Evolutionary conservation across 495 filamentous ascomycete species (phyloP).

Genomic region (Gamarada debralockiae): DNA sequence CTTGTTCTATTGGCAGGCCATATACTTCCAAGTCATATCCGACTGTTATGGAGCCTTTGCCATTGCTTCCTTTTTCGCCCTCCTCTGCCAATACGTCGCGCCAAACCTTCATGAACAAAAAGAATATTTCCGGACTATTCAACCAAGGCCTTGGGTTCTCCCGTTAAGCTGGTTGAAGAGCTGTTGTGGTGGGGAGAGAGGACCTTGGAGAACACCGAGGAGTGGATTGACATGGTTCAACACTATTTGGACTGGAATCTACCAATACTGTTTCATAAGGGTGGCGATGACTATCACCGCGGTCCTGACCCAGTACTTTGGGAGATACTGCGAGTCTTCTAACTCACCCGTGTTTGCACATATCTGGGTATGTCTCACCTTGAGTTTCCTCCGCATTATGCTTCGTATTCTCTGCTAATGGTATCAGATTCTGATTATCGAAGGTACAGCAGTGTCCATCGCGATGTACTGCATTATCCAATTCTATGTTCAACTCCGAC

Average conservation of each 20-base stretch:
- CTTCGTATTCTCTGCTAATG: conserved; percentile 11
- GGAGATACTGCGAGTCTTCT: conserved; percentile 74
- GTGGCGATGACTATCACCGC: conserved; percentile 78
- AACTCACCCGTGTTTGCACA: conserved; percentile 75
- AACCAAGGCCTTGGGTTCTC: conserved; percentile 70
- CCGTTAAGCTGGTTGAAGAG: conserved; percentile 67
- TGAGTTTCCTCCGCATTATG: background rate
- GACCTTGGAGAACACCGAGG: conserved; percentile 66
- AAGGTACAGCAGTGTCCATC: conserved; percentile 69
- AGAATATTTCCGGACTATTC: conserved; percentile 72
- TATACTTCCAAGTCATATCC: conserved; percentile 78
- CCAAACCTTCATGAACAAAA: conserved; percentile 82
- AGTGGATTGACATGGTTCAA: conserved; percentile 95
- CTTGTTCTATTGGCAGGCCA: conserved; percentile 70
- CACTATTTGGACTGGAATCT: conserved; percentile 80
- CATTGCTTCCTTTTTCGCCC: conserved; percentile 83
- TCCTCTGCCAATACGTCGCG: conserved; percentile 79
- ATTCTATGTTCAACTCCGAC: conserved; percentile 76
- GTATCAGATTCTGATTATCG: conserved; percentile 59
- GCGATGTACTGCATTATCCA: conserved; percentile 94
- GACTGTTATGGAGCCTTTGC: conserved; percentile 93
- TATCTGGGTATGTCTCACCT: conserved; percentile 62
- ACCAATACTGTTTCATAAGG: conserved; percentile 87
- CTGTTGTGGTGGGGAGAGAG: conserved; percentile 63
- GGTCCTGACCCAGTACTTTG: conserved; percentile 63